Percentiles rank a stretch among this genome's conserved stretches.
Evolutionary conservation across 1,284 basidiomycete genomes (phyloP).

Genomic region (Puccinia coronata): DNA sequence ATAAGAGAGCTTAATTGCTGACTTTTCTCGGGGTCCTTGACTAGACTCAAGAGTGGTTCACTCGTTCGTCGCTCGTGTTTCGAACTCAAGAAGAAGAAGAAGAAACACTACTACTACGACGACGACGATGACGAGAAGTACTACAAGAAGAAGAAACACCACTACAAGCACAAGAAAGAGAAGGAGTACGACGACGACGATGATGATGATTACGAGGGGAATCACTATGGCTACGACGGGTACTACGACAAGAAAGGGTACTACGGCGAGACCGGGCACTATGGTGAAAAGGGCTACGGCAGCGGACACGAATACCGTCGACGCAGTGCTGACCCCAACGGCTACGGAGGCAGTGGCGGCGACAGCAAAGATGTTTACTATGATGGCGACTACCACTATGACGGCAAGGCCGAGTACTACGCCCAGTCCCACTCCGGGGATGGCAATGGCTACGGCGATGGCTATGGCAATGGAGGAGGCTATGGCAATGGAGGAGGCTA

Average conservation of each 20-base stretch:
- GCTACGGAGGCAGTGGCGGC: not conserved
- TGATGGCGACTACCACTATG: not conserved
- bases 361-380: not conserved
- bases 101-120: not conserved
- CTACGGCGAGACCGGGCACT: conserved; percentile 27
- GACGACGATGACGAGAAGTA: not conserved
- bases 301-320: not conserved
- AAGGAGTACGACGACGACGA: not conserved
- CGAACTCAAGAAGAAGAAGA: conserved; percentile 13
- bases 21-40: not conserved
- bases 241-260: conserved; percentile 26
- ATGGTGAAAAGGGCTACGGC: not conserved
- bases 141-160: conserved; percentile 18
- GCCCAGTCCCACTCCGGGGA: not conserved
- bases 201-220: not conserved
- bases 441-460: not conserved
- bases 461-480: not conserved
- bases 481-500: not conserved
- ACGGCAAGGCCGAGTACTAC: not conserved
- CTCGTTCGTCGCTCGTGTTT: conserved; percentile 21
- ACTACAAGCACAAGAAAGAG: conserved; percentile 1
- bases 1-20: not conserved
- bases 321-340: not conserved
- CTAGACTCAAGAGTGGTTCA: conserved; percentile 13
- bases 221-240: not conserved